Evolutionary conservation across 1,139 yeast species (phyloP), one percentile per base, ranked within the genome.

Genomic region (Kluyveromyces marxianus): DNA sequence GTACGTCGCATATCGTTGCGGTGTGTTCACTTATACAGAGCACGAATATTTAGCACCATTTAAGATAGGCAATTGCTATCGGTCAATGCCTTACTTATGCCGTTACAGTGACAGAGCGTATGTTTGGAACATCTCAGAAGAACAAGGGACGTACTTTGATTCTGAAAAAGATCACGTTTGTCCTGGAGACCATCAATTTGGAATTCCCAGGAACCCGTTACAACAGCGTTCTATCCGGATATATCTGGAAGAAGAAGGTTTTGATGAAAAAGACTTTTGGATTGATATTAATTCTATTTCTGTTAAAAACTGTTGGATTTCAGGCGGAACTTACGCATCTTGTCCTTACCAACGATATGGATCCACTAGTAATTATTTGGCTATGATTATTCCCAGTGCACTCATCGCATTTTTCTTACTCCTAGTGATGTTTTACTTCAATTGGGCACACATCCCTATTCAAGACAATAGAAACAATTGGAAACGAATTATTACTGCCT

Each of bases 261-360:
- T 51, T 3, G 43, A 10, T 34, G 52, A 34, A 35, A 33, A 38
- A 1, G 49, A 51, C 0, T 70, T 83, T 0, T 92, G 97, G 97
- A 76, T 89, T 3, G 92, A 89, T 62, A 56, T 89, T 52, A 92
- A 92, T 61, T 88, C 92, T 30, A 72, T 92, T 21, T 76, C 88
- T 0, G 79, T 81, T 4, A 66, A 75, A 21, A 75, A 79, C 46
- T 90, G 98, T 61, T 90, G 94, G 89, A 90, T 89, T 2, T 67
- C 79, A 1, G 97, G 95, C 2, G 96, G 96, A 0, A 80, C 90
- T 0, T 74, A 77, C 50, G 83, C 94, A 0, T 65, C 68, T 32
- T 90, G 98, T 62, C 96, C 96, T 0, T 90, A 89, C 59, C 78
- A 77, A 48, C 69, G 67, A 44, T 73, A 75, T 0, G 71, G 79